Percentiles rank a stretch among this genome's conserved stretches.
Conservation (phyloP, 2,329 filamentous ascomycete genomes). For the Fusarium piperis region DNA sequence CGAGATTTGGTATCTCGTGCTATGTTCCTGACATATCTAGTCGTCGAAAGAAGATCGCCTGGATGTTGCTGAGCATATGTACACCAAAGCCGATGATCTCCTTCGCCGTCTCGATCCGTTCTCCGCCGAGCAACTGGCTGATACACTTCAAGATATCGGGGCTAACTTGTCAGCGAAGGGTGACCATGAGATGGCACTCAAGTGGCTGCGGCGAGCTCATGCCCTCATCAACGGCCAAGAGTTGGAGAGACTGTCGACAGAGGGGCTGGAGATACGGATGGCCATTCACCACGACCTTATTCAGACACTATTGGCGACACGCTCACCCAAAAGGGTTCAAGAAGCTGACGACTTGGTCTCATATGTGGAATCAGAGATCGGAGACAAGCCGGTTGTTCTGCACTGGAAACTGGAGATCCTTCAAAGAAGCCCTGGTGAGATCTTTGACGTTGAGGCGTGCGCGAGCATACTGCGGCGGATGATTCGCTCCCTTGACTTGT, state of each 20-base stretch:
- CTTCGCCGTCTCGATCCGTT: constrained; percentile 54
- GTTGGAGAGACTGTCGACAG: constrained; percentile 64
- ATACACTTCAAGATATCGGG: constrained; percentile 79
- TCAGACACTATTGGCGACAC: constrained; percentile 60
- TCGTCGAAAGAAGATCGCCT: constrained; percentile 78
- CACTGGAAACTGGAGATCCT: constrained; percentile 76
- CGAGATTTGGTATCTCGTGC: background rate
- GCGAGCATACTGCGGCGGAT: constrained; percentile 67
- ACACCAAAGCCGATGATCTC: constrained; percentile 63
- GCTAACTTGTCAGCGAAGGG: constrained; percentile 62
- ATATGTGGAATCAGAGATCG: constrained; percentile 70
- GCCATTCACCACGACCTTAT: constrained; percentile 73
- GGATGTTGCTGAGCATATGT: constrained; percentile 84
- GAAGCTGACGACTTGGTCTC: constrained; percentile 68
- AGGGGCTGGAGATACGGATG: constrained; percentile 71
- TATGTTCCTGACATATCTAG: constrained; percentile 54
- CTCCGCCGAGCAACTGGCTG: constrained; percentile 69
- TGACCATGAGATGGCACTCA: constrained; percentile 65
- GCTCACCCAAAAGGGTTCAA: constrained; percentile 54
- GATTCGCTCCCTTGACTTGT: constrained; percentile 67
- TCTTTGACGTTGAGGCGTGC: constrained; percentile 61
- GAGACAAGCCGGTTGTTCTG: constrained; percentile 71
- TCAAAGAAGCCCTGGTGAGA: constrained; percentile 56
- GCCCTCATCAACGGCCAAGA: constrained; percentile 66
- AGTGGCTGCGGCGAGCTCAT: constrained; percentile 79